phyloP scores from a whole-genome alignment of 1,284 basidiomycete genomes.

The Fomitopsis betulina region DNA sequence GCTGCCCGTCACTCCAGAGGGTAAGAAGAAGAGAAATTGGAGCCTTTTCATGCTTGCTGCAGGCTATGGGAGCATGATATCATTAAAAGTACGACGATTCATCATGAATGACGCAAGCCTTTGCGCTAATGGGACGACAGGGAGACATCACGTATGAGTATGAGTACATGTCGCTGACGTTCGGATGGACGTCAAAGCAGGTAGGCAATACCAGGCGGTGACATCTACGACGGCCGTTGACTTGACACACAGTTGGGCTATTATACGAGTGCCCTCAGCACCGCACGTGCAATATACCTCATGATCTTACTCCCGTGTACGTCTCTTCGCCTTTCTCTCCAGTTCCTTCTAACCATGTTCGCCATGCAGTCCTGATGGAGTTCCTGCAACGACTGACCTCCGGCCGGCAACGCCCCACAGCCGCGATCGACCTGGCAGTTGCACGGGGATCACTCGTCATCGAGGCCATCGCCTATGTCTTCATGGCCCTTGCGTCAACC shows the following conservation, averaged over 20 bases:
- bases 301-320: conserved; percentile 64
- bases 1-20: conserved; percentile 41
- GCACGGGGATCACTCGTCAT: conserved; percentile 53
- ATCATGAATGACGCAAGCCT: background rate
- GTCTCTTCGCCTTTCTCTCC: conserved; percentile 18
- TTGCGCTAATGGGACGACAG: background rate
- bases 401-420: conserved; percentile 23
- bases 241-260: conserved; percentile 60
- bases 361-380: conserved; percentile 48
- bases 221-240: background rate
- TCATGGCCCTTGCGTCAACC: conserved; percentile 43
- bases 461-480: conserved; percentile 50
- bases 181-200: conserved; percentile 70
- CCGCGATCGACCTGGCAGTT: conserved; percentile 56
- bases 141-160: conserved; percentile 47
- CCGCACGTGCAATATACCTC: conserved; percentile 56
- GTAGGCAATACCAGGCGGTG: conserved; percentile 32
- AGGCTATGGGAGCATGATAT: conserved; percentile 49
- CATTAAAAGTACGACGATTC: conserved; percentile 47
- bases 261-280: conserved; percentile 62
- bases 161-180: conserved; percentile 65
- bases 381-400: conserved; percentile 35
- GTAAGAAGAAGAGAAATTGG: conserved; percentile 56
- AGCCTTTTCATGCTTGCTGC: conserved; percentile 58
- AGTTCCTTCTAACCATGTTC: background rate